Percentiles rank a stretch among this genome's conserved stretches.
These are phyloP conservation scores for Leccinum ponderosum DNA, from an alignment of 1,284 basidiomycete species.

Conservation along the genomic window DNA sequence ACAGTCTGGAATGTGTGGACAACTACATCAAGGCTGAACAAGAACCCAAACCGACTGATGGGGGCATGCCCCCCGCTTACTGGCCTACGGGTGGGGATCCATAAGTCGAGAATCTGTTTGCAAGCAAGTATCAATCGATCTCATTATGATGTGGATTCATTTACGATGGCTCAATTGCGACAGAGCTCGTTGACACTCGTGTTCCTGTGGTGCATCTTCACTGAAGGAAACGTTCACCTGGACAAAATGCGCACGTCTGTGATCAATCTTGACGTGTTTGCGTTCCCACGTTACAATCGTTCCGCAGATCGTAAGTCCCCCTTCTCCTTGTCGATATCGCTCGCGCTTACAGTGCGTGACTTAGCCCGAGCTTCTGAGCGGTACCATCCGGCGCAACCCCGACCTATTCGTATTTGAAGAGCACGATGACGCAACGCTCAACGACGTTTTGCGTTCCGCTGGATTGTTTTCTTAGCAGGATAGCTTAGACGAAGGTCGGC, in stretches of 20 bases:
- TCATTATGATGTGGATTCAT: background rate
- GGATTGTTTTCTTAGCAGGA: slow-evolving; percentile 54
- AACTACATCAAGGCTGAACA: background rate
- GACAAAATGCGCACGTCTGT: slow-evolving; percentile 45
- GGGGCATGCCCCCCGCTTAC: background rate
- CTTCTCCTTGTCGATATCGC: background rate
- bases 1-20: background rate
- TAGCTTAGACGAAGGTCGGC: slow-evolving; percentile 44
- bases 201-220: slow-evolving; percentile 56
- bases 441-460: slow-evolving; percentile 54
- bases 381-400: slow-evolving; percentile 56
- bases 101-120: slow-evolving; percentile 1
- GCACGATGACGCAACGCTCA: slow-evolving; percentile 65
- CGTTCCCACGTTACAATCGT: slow-evolving; percentile 4
- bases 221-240: slow-evolving; percentile 55
- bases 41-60: background rate
- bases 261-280: slow-evolving; percentile 8
- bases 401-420: slow-evolving; percentile 65
- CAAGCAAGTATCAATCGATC: slow-evolving; percentile 1
- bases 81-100: background rate
- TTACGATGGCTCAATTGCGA: background rate
- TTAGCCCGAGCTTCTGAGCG: slow-evolving; percentile 34
- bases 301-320: background rate
- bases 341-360: background rate
- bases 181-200: slow-evolving; percentile 52